These are phyloP conservation scores for Vanderwaltozyma tropicalis DNA, from an alignment of 805 yeast genomes.

Conservation along the genomic window DNA sequence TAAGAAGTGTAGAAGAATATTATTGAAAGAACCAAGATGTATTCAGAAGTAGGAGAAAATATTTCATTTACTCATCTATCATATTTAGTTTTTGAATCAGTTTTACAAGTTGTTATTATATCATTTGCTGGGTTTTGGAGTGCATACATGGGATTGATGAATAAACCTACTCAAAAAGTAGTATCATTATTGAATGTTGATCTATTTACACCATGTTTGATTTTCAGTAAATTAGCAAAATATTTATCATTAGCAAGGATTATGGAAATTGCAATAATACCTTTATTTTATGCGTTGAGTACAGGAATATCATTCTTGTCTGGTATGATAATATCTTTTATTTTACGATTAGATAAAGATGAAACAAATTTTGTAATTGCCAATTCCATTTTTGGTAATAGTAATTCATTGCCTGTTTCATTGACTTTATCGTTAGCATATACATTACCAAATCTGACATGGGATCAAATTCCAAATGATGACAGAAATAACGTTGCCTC, in stretches of 20 bases:
- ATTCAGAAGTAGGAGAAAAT: conserved; percentile 6
- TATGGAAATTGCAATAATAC: conserved; percentile 72
- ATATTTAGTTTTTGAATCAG: conserved; percentile 81
- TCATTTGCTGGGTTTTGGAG: conserved; percentile 81
- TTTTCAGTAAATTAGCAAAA: conserved; percentile 69
- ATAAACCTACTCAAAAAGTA: conserved; percentile 63
- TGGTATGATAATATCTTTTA: conserved; percentile 43
- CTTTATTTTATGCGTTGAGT: conserved; percentile 72
- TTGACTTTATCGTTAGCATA: conserved; percentile 70
- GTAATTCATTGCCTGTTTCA: conserved; percentile 90
- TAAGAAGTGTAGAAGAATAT: neutral
- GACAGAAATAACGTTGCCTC: conserved; percentile 61
- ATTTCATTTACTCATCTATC: conserved; percentile 29
- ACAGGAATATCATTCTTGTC: conserved; percentile 64
- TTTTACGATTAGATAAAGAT: conserved; percentile 51
- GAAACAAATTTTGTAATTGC: conserved; percentile 91
- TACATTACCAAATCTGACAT: conserved; percentile 61
- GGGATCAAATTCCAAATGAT: conserved; percentile 66
- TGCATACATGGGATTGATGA: conserved; percentile 61
- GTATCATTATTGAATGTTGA: conserved; percentile 76
- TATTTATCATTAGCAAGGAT: conserved; percentile 64
- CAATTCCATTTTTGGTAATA: conserved; percentile 94
- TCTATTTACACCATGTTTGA: conserved; percentile 89
- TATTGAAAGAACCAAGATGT: no score
- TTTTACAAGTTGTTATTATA: conserved; percentile 77